phyloP scores from a whole-genome alignment of 257 asterid genomes.

The Solanum pimpinellifolium region DNA sequence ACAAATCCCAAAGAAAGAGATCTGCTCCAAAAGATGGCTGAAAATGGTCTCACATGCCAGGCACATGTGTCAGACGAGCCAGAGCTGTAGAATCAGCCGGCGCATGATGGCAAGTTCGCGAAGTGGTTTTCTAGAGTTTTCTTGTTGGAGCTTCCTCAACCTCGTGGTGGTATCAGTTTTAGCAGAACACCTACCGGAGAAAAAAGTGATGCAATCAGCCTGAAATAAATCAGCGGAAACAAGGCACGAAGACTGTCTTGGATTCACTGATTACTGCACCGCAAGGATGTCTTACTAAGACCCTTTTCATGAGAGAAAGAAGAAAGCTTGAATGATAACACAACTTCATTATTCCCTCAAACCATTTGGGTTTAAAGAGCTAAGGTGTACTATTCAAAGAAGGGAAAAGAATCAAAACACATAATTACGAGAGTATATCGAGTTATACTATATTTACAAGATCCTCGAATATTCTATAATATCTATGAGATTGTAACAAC shows the following conservation, averaged over 20 bases:
- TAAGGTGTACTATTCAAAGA: not conserved
- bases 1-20: not conserved
- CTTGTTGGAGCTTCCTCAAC: not conserved
- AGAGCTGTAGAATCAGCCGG: not conserved
- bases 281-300: not conserved
- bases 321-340: not conserved
- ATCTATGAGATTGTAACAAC: not conserved
- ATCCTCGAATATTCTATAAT: not conserved
- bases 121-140: not conserved
- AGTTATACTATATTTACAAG: not conserved
- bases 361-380: not conserved
- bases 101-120: not conserved
- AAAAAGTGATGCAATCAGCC: not conserved
- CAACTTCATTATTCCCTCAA: not conserved
- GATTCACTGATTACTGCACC: not conserved
- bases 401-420: not conserved
- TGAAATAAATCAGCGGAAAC: not conserved
- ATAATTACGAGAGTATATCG: not conserved
- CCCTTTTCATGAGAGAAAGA: not conserved
- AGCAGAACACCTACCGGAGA: not conserved
- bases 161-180: not conserved
- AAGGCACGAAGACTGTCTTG: not conserved
- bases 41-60: not conserved
- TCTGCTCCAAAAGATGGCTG: not conserved
- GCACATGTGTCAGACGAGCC: not conserved